Base-by-base conservation (phyloP, 2,329 filamentous ascomycete species). In the Didymella lethalis region DNA sequence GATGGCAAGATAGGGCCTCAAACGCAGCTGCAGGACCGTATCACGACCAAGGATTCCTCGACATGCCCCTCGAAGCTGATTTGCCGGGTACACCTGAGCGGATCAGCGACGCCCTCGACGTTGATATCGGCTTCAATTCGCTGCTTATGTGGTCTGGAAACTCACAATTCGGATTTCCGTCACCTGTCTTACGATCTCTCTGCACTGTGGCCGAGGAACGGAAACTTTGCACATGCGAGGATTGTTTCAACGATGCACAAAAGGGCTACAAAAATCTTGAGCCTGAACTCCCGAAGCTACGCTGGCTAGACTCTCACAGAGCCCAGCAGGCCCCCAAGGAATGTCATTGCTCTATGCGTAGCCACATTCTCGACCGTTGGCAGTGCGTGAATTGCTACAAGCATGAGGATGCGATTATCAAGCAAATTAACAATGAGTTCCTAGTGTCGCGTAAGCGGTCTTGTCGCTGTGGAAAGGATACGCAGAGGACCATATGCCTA, bases 21-120 rank as follows among this genome's bases (percentile, higher is more conserved):
- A 12, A 43, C 31, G 40, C 46, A 14, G 11, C 41, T 20, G 32
- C 46, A 20, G 53, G 59, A 6, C 64, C 68, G 7, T 67, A 74
- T 43, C 74, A 76, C 38, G 74, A 76, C 28, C 65, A 70, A 61
- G 74, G 74, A 3, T 70, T 66, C 23, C 65, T 76, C 18, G 74
- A 75, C 16, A 55, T 68, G 23, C 71, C 74, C 0, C 63, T 74
- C 7, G 65, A 70, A 14, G 41, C 58, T 4, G 48, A 56, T n/a
- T 41, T 51, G 2, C 61, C 54, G 51, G 67, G 65, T 1, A 58
- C 61, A n/a, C 64, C 66, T 7, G 68, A 73, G 41, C 62, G 54
- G 20, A 63, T 76, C 31, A 62, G 68, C 12, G 63, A 70, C 1
- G 64, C 75, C 2, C 56, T 76, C 34, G 57, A 69, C 36, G 48